These are phyloP conservation scores for Nidularia sp. DNA, from an alignment of 768 basidiomycete genomes.

Conservation along the genomic window DNA sequence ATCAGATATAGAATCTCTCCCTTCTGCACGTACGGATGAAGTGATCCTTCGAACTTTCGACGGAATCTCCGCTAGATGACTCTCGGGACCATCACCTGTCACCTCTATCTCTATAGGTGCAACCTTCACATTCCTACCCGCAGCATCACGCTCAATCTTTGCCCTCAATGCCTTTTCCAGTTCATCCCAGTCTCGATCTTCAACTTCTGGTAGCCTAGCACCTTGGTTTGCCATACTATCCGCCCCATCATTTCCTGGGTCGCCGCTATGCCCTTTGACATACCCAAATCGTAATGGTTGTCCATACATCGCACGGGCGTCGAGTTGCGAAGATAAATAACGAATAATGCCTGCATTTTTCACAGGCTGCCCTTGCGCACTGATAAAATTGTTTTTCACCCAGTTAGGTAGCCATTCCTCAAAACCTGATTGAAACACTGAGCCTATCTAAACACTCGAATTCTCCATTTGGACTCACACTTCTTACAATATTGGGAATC, in stretches of 20 bases:
- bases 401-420: constrained; percentile 67
- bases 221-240: constrained; percentile 71
- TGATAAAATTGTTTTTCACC: constrained; percentile 48
- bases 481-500: constrained; percentile 84
- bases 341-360: constrained; percentile 72
- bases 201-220: constrained; percentile 24
- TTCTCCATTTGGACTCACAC: constrained; percentile 39
- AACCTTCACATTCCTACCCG: background rate
- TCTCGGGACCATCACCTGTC: background rate
- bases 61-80: background rate
- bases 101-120: constrained; percentile 1
- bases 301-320: constrained; percentile 42
- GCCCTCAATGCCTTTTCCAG: constrained; percentile 2
- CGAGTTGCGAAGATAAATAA: constrained; percentile 63
- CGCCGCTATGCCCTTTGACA: constrained; percentile 77
- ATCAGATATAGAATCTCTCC: too few relatives aligned
- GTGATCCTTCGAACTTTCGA: background rate
- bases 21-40: too few relatives aligned
- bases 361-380: constrained; percentile 47
- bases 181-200: constrained; percentile 61
- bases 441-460: background rate
- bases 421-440: constrained; percentile 46
- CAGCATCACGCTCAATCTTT: background rate
- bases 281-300: constrained; percentile 62
- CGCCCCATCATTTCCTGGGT: constrained; percentile 83